Conservation (phyloP, 2,329 filamentous ascomycete species). For the Sporothrix mexicana region DNA sequence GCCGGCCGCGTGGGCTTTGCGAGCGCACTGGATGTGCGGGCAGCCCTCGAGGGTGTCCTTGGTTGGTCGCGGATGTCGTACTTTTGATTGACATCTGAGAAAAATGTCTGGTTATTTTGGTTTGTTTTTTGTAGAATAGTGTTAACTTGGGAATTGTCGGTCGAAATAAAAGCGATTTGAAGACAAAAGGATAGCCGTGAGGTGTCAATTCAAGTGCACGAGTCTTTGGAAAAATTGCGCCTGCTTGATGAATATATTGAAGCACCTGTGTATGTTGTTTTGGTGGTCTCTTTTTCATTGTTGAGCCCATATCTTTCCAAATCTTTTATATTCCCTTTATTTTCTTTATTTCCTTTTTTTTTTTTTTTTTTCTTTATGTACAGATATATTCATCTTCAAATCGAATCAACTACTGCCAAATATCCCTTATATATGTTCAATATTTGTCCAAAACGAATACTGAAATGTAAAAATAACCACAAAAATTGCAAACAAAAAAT, state of each 20-base stretch:
- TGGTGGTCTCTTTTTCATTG: too few species aligned
- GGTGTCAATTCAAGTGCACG: too few species aligned
- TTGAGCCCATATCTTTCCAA: too few species aligned
- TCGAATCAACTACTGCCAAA: too few species aligned
- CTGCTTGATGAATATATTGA: too few species aligned
- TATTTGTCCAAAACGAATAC: background rate
- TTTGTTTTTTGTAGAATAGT: background rate
- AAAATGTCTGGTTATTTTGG: background rate
- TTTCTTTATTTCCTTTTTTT: background rate
- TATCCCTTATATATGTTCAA: background rate
- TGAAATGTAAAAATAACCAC: background rate
- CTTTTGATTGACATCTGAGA: background rate
- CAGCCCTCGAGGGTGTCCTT: constrained; percentile 68
- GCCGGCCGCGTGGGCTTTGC: constrained; percentile 72
- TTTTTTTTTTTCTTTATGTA: background rate
- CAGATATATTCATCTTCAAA: too few species aligned
- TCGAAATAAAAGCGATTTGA: constrained; percentile 7
- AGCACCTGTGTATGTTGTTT: too few species aligned
- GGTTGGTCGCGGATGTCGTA: constrained; percentile 60
- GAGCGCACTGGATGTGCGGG: constrained; percentile 69
- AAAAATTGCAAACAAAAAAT: background rate
- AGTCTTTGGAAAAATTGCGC: too few species aligned
- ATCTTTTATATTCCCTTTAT: background rate
- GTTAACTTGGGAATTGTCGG: background rate
- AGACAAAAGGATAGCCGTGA: too few species aligned